Conservation (phyloP, 805 yeast species). For the Saturnispora zaruensis region DNA sequence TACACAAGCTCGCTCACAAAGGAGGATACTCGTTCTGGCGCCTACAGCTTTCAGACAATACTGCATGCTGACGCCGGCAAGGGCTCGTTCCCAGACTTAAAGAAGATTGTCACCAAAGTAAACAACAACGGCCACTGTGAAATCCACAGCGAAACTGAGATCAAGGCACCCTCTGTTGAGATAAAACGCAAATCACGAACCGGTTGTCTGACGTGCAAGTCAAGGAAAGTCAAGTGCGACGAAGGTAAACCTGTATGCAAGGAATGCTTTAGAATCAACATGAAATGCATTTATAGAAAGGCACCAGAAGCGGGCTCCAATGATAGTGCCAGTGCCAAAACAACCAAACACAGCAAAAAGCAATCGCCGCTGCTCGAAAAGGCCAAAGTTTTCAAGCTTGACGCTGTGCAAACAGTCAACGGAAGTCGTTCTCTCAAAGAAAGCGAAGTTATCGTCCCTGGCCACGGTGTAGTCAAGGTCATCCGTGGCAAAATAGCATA, state of each 20-base stretch:
- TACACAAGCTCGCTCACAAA: not conserved
- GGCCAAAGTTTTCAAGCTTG: not conserved
- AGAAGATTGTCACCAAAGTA: not conserved
- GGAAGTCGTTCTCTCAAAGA: not conserved
- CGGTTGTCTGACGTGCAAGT: constrained; percentile 1
- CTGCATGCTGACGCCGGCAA: not conserved
- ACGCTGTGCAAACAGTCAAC: not conserved
- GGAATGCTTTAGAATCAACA: constrained; percentile 2
- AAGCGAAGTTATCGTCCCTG: not conserved
- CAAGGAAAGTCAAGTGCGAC: constrained; percentile 3
- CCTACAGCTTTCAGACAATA: not conserved
- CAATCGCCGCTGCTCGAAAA: not conserved
- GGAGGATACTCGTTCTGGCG: not conserved
- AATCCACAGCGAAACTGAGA: not conserved
- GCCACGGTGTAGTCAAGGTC: not conserved
- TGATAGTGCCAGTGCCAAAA: not conserved
- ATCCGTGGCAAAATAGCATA: constrained; percentile 1
- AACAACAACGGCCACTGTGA: not conserved
- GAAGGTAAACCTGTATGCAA: not conserved
- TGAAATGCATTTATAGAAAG: constrained; percentile 1
- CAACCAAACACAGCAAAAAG: not conserved
- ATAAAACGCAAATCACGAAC: not conserved
- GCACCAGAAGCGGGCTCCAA: not conserved
- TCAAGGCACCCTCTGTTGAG: not conserved
- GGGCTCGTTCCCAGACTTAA: not conserved